Percentiles rank a stretch among this genome's conserved stretches.
Conservation (phyloP, 2,329 filamentous ascomycete genomes). For the Cordyceps militaris region DNA sequence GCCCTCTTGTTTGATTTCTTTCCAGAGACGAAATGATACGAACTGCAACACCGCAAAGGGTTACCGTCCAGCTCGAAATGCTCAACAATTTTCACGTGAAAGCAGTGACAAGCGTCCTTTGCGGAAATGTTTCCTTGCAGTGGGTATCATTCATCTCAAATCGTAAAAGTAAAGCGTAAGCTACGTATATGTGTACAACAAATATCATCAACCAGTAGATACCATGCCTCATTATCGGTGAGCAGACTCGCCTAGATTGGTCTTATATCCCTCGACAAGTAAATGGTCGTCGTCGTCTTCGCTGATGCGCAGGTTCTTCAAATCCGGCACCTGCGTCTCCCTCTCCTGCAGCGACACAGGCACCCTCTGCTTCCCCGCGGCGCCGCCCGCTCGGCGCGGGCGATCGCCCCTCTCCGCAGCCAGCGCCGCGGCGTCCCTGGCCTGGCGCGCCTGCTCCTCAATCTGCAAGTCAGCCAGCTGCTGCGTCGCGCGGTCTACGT, state of each 20-base stretch:
- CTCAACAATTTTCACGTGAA: not conserved
- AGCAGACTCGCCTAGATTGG: constrained; percentile 24
- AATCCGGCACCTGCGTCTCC: constrained; percentile 28
- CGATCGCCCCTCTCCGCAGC: constrained; percentile 43
- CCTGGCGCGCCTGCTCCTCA: constrained; percentile 34
- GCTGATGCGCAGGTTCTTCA: constrained; percentile 2
- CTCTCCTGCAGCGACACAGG: constrained; percentile 48
- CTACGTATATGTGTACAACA: not conserved
- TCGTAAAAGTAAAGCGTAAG: constrained; percentile 2
- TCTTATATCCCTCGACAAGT: constrained; percentile 45
- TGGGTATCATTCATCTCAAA: constrained; percentile 12
- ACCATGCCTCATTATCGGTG: not conserved
- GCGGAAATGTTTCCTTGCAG: not conserved
- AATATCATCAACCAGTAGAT: not conserved
- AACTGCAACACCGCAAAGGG: not conserved
- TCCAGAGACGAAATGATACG: not conserved
- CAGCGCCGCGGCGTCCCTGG: constrained; percentile 35
- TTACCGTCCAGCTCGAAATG: not conserved
- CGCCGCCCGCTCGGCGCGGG: not conserved
- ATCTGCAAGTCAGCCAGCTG: constrained; percentile 37
- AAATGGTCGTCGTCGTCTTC: constrained; percentile 32
- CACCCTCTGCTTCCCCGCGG: constrained; percentile 26
- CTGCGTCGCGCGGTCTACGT: constrained; percentile 31
- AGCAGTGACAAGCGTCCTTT: not conserved
- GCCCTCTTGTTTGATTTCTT: not conserved